A percentile compares a stretch with the other conserved stretches of the same genome.
Conservation (phyloP, 306 rosid genomes). For the Astragalus membranaceus region DNA sequence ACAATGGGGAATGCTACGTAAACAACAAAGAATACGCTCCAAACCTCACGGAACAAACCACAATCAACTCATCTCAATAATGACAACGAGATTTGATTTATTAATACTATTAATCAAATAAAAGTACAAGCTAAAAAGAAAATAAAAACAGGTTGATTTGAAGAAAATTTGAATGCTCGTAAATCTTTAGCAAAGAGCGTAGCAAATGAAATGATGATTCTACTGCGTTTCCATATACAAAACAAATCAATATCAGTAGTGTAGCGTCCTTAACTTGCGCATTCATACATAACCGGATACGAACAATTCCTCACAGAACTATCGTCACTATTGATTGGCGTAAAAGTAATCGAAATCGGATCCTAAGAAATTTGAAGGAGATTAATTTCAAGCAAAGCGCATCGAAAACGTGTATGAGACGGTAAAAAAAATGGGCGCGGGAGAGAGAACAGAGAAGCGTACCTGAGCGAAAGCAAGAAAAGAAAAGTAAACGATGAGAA, state of each 20-base stretch:
- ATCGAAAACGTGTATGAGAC: neutral
- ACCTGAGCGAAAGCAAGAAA: slow-evolving; percentile 37
- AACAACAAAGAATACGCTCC: neutral
- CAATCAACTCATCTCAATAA: neutral
- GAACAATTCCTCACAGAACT: neutral
- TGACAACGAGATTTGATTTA: neutral
- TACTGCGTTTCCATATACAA: neutral
- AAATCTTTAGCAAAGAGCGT: neutral
- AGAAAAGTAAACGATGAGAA: slow-evolving; percentile 15
- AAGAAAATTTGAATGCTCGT: neutral
- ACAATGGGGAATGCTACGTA: neutral
- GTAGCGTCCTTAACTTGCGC: neutral
- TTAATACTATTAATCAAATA: neutral
- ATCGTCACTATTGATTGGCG: neutral
- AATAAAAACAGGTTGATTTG: neutral
- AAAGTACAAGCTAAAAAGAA: neutral
- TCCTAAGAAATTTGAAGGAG: neutral
- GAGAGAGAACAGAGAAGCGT: neutral
- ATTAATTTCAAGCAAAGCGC: neutral
- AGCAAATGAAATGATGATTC: neutral
- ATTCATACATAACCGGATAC: neutral
- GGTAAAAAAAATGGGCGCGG: neutral
- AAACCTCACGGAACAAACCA: neutral
- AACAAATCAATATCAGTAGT: neutral
- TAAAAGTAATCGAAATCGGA: neutral